A percentile compares a stretch with the other conserved stretches of the same genome.
phyloP scores from a whole-genome alignment of 225 moss, liverwort and hornwort species.

The Physcomitrium patens region DNA sequence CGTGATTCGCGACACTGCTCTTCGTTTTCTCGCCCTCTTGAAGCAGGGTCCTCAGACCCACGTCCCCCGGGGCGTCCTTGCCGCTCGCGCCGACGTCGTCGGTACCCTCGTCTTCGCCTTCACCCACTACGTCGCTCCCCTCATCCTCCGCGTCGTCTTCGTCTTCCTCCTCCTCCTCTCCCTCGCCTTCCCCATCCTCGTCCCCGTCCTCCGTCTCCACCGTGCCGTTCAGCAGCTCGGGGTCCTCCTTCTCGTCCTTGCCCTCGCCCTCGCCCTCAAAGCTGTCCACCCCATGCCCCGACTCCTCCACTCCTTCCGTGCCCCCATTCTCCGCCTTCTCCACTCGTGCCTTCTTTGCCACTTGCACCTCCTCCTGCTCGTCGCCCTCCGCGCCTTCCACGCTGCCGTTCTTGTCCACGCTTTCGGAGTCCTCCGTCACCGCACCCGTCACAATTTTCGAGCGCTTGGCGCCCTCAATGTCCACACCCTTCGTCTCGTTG shows the following conservation, averaged over 20 bases:
- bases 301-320: not conserved
- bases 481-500: not conserved
- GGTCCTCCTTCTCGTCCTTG: not conserved
- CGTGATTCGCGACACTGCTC: constrained; percentile 10
- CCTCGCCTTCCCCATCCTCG: not conserved
- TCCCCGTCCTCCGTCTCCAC: constrained; percentile 2
- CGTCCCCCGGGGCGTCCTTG: constrained; percentile 31
- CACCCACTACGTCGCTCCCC: not conserved
- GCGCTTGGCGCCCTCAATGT: constrained; percentile 8
- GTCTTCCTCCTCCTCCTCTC: not conserved
- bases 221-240: not conserved
- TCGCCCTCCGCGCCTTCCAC: not conserved
- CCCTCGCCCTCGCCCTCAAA: constrained; percentile 14
- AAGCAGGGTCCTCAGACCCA: constrained; percentile 31
- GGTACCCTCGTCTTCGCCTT: not conserved
- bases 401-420: not conserved
- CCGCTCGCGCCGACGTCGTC: not conserved
- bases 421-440: not conserved
- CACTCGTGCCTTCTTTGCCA: constrained; percentile 36
- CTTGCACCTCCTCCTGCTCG: constrained; percentile 22
- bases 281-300: not conserved
- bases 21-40: constrained; percentile 35
- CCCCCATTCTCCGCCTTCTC: constrained; percentile 36
- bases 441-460: not conserved
- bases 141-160: not conserved